These are phyloP conservation scores for Plantago coronopus DNA, from an alignment of 305 asterid species.

Conservation along the genomic window DNA sequence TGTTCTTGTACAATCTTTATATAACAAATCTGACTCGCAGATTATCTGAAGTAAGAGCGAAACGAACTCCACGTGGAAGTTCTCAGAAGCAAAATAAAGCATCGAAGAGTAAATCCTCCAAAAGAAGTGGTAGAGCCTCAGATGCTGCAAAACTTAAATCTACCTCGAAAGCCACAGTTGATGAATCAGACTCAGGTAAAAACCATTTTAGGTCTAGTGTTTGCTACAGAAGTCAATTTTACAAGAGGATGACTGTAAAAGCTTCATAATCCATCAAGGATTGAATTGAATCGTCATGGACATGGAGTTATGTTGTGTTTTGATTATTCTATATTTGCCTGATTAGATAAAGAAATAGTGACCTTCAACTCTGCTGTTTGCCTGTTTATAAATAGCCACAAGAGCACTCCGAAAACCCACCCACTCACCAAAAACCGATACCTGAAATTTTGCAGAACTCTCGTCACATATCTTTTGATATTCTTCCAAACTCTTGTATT, in stretches of 20 bases:
- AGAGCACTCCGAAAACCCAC: too few species aligned
- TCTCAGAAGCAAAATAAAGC: slow-evolving; percentile 35
- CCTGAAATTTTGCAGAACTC: too few species aligned
- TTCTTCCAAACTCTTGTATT: too few species aligned
- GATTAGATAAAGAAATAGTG: too few species aligned
- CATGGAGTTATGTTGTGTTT: too few species aligned
- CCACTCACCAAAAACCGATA: too few species aligned
- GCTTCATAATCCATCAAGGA: neutral
- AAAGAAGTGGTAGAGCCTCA: slow-evolving; percentile 42
- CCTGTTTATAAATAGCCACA: too few species aligned
- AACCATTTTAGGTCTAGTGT: slow-evolving; percentile 7
- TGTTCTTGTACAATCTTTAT: slow-evolving; percentile 26
- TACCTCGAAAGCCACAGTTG: slow-evolving; percentile 19
- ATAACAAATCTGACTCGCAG: slow-evolving; percentile 44
- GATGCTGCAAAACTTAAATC: slow-evolving; percentile 33
- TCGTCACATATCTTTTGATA: too few species aligned
- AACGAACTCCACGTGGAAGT: slow-evolving; percentile 79
- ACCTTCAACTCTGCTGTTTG: too few species aligned
- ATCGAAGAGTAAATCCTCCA: slow-evolving; percentile 38
- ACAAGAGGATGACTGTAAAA: neutral
- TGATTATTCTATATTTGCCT: too few species aligned
- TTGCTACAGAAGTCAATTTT: slow-evolving; percentile 10
- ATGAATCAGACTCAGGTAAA: slow-evolving; percentile 53
- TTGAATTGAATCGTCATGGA: too few species aligned
- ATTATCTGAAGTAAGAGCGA: slow-evolving; percentile 66